Base-by-base conservation (phyloP, 2,329 filamentous ascomycete genomes). In the Ophiostoma sp. region DNA sequence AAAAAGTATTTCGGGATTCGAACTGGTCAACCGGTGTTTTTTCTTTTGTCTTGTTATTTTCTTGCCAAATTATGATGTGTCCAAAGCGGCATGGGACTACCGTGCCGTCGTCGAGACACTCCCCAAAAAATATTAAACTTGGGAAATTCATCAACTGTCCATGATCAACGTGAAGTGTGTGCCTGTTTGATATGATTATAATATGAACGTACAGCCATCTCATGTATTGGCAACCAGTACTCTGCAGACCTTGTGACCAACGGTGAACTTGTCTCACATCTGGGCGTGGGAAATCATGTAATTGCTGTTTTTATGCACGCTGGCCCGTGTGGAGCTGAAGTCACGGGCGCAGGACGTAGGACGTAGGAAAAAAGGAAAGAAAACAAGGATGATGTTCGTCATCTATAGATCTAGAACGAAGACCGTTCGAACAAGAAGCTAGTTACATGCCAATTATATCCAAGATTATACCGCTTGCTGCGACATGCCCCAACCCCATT, bases 51-150 rank as follows among this genome's bases (percentile, higher is more conserved):
- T n/a, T 69, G 16, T 14, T 66, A 64, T 40, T 66, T 55, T 41
- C 41, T 66, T 60, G 40, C 40, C n/a, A 41, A 52, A 58, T 60
- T 18, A 66, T 60, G 55, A 60, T 38, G 55, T 60, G 38, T 60
- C 27, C 55, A 60, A 60, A 18, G 14, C 47, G 45, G 18, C 36
- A 44, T 49, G 42, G 55, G 12, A 60, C 27, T 40, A 60, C 55
- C 55, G 38, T 60, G 55, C 3, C 11, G 55, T 27, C 38, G 55
- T 12, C 27, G 5, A 36, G 27, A 38, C 38, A 40, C 55, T 60
- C 55, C 64, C 64, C 64, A 44, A 67, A 70, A 70, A 71, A 69
- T 70, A 69, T 58, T 62, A 71, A 71, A 70, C 62, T 64, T 70
- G 70, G 67, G 65, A 64, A n/a, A 38, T 38, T 49, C 44, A 65